A percentile compares a stretch with the other conserved stretches of the same genome.
Conservation (phyloP, 2,329 filamentous ascomycete genomes). For the Phaeosphaeriaceae sp. region DNA sequence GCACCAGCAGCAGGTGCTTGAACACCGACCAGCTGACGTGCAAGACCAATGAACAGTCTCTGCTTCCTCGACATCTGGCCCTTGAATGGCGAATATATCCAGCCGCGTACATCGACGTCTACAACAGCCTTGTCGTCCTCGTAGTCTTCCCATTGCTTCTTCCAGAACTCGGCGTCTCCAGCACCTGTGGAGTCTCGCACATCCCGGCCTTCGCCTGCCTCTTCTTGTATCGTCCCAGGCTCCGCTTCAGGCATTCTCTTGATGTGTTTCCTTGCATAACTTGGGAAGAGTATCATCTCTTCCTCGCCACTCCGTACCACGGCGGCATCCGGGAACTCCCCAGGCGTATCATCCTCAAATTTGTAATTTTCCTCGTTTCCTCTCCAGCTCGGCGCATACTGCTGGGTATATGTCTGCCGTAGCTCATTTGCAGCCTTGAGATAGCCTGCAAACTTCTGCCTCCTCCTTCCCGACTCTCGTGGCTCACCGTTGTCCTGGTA, state of each 20-base stretch:
- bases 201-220: slow-evolving; percentile 50
- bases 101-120: slow-evolving; percentile 93
- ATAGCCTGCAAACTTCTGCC: slow-evolving; percentile 78
- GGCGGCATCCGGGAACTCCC: slow-evolving; percentile 83
- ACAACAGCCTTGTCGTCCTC: slow-evolving; percentile 86
- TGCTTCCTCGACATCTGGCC: slow-evolving; percentile 88
- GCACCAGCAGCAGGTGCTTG: slow-evolving; percentile 65
- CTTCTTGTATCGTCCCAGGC: slow-evolving; percentile 47
- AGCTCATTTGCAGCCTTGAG: slow-evolving; percentile 75
- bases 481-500: slow-evolving; percentile 48
- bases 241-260: slow-evolving; percentile 52
- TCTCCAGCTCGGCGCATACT: slow-evolving; percentile 58
- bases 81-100: slow-evolving; percentile 87
- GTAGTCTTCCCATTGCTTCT: slow-evolving; percentile 76
- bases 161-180: slow-evolving; percentile 76
- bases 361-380: slow-evolving; percentile 52
- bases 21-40: slow-evolving; percentile 85
- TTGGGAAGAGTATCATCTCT: slow-evolving; percentile 94
- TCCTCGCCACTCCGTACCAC: slow-evolving; percentile 81
- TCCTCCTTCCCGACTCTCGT: slow-evolving; percentile 70
- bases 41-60: slow-evolving; percentile 82
- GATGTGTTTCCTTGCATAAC: slow-evolving; percentile 80
- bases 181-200: slow-evolving; percentile 54
- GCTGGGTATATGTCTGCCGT: slow-evolving; percentile 68
- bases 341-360: slow-evolving; percentile 64